Evolutionary conservation across 768 basidiomycete genomes (phyloP), one percentile per base, ranked within the genome.

Genomic region (Saitozyma sp.): DNA sequence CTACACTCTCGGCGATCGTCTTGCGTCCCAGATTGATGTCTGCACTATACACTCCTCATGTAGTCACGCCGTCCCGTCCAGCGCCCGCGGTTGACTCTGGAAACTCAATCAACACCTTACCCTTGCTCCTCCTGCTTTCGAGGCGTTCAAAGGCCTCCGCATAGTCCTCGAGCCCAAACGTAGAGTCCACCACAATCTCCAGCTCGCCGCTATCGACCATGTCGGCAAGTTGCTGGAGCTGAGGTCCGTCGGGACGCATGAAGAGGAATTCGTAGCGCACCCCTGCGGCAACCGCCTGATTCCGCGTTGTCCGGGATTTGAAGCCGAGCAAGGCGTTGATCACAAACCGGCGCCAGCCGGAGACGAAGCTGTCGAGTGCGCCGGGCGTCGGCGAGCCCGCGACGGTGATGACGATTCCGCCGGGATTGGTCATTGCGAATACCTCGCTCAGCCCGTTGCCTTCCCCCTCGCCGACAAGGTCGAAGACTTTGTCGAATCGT

Each of bases 401-500:
- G 51, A 53, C 6, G 13, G 51, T 14, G 4, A 37, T 37, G 29
- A 53, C 20, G 14, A 14, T 53, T 37, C 51, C 51, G 13, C 51
- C 51, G 2, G 13, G 2, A 3, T n/a, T 37, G 14, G 29, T 37
- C 13, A 20, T 20, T 37, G 51, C 14, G 16, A 53, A 14, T 3
- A 53, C 29, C 13, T 53, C 51, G 29, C 29, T 29, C 4, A n/a
- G 13, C 2, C 13, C 29, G 14, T 14, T 13, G 4, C 14, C 51
- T 1, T 53, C 51, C 29, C 20, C n/a, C 13, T 20, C 51, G 29
- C 51, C 51, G 13, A 37, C 51, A 4, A 13, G 13, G 29, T 53
- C 51, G 20, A 53, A 53, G 14, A 53, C 51, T 37, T 53, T 53
- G 51, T 53, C 51, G 29, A 53, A 53, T 37, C 20, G 13, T 13